Conservation (phyloP, 345 rosid species). For the Lepidium aucheri region DNA sequence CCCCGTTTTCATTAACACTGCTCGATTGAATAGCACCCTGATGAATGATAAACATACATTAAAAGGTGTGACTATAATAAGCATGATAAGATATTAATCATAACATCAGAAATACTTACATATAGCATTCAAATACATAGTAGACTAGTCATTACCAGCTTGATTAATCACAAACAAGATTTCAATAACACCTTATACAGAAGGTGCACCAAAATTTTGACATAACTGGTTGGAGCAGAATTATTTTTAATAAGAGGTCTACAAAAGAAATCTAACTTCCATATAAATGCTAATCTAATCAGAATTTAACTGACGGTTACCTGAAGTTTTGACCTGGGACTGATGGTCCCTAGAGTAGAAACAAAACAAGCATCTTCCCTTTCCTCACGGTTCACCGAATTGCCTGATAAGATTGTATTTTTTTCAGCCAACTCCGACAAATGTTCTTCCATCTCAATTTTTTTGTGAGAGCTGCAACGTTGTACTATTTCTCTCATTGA, state of each 20-base stretch:
- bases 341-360: slow-evolving; percentile 11
- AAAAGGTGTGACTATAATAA: background rate
- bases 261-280: background rate
- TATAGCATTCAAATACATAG: background rate
- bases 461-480: slow-evolving; percentile 23
- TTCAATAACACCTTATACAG: background rate
- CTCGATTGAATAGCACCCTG: slow-evolving; percentile 45
- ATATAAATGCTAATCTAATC: background rate
- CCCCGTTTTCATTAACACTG: slow-evolving; percentile 36
- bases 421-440: slow-evolving; percentile 14
- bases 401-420: slow-evolving; percentile 2
- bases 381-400: slow-evolving; percentile 21
- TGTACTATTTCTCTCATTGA: slow-evolving; percentile 40
- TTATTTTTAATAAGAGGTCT: background rate
- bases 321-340: slow-evolving; percentile 18
- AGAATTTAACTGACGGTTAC: background rate
- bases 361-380: slow-evolving; percentile 21
- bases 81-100: background rate
- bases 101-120: background rate
- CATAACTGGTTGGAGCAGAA: background rate
- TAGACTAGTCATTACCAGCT: background rate
- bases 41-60: slow-evolving; percentile 5
- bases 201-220: background rate
- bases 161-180: background rate
- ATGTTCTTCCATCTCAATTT: slow-evolving; percentile 26